Percentiles rank a stretch among this genome's conserved stretches.
phyloP scores from a whole-genome alignment of 345 rosid genomes.

The Moricandia arvensis region DNA sequence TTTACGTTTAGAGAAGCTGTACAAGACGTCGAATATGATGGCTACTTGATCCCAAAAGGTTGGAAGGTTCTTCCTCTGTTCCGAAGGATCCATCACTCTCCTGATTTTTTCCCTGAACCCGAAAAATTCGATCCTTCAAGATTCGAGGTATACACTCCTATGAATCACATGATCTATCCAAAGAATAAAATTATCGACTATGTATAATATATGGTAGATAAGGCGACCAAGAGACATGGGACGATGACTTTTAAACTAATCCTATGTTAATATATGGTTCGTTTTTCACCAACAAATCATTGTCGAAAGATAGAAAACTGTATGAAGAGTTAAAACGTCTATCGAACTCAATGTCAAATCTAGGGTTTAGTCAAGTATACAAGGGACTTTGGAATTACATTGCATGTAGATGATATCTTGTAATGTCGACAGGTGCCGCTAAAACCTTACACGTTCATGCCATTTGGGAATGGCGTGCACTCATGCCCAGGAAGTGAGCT shows the following conservation, averaged over 20 bases:
- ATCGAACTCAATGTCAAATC: neutral
- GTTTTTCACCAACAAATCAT: neutral
- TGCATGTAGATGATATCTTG: slow-evolving; percentile 40
- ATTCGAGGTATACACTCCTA: slow-evolving; percentile 56
- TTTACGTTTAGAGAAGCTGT: slow-evolving; percentile 96
- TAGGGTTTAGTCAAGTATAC: slow-evolving; percentile 22
- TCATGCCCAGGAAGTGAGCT: slow-evolving; percentile 98
- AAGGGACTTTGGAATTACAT: slow-evolving; percentile 19
- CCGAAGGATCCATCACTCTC: slow-evolving; percentile 74
- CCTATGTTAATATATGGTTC: neutral
- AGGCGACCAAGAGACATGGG: neutral
- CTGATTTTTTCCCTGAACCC: slow-evolving; percentile 75
- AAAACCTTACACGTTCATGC: slow-evolving; percentile 79
- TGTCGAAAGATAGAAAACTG: neutral
- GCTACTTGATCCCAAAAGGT: slow-evolving; percentile 82
- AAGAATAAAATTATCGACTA: neutral
- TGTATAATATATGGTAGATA: neutral
- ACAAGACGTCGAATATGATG: slow-evolving; percentile 75
- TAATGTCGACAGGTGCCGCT: slow-evolving; percentile 70
- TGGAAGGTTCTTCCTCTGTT: slow-evolving; percentile 98
- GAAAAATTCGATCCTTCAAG: slow-evolving; percentile 85
- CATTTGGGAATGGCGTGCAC: slow-evolving; percentile 92
- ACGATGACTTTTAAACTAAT: neutral
- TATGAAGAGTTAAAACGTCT: neutral
- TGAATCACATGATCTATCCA: too few relatives aligned